Conservation (phyloP, 768 basidiomycete genomes). For the Hypholoma sublateritium region DNA sequence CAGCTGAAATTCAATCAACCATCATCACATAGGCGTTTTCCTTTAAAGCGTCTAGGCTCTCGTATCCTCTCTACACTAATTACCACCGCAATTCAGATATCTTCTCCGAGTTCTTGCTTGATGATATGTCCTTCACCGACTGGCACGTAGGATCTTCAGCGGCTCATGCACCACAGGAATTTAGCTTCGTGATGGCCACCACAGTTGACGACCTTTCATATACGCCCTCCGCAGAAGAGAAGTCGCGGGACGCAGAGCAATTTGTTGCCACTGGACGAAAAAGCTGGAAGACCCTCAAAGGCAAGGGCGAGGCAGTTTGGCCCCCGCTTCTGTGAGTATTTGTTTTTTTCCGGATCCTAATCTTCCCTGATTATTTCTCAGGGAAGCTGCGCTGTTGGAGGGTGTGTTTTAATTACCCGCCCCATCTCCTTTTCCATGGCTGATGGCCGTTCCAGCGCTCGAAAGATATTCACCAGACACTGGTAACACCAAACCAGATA, state of each 20-base stretch:
- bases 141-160: slow-evolving; percentile 39
- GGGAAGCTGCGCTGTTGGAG: slow-evolving; percentile 70
- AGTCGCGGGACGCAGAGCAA: slow-evolving; percentile 52
- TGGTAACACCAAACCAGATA: slow-evolving; percentile 55
- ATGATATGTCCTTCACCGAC: slow-evolving; percentile 19
- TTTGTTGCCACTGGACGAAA: slow-evolving; percentile 64
- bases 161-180: slow-evolving; percentile 16
- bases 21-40: slow-evolving; percentile 8
- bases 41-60: slow-evolving; percentile 2
- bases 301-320: slow-evolving; percentile 71
- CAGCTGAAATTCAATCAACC: slow-evolving; percentile 14
- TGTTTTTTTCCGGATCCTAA: neutral
- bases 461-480: slow-evolving; percentile 60
- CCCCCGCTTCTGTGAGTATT: slow-evolving; percentile 57
- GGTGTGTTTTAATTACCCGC: slow-evolving; percentile 38
- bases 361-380: neutral
- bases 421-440: neutral
- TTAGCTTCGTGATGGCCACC: slow-evolving; percentile 33
- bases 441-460: slow-evolving; percentile 41
- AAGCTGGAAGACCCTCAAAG: slow-evolving; percentile 75
- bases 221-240: slow-evolving; percentile 37
- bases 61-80: neutral
- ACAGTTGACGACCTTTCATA: slow-evolving; percentile 43
- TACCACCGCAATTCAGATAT: neutral
- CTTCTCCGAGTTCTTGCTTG: slow-evolving; percentile 2